These are phyloP conservation scores for Bryoerythrophyllum caledonicum DNA, from an alignment of 225 moss, liverwort and hornwort species.

Conservation along the genomic window DNA sequence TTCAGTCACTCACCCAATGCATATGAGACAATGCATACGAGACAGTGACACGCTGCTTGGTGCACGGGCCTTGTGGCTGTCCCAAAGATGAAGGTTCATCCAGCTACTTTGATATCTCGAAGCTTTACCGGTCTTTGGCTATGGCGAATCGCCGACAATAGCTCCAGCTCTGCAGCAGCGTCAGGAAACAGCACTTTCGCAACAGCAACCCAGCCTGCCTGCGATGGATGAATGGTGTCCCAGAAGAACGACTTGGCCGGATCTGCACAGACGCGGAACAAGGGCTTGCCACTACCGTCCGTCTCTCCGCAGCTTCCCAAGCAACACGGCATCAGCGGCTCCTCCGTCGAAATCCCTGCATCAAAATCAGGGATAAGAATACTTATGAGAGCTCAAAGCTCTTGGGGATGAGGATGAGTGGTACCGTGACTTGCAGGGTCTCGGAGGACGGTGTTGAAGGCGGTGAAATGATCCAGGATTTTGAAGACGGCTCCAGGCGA, in stretches of 20 bases:
- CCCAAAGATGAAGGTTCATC: too few relatives aligned
- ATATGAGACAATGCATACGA: too few relatives aligned
- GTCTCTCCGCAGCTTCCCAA: conserved; percentile 51
- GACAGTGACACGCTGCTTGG: too few relatives aligned
- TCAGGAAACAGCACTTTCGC: conserved; percentile 42
- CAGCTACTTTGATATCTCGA: too few relatives aligned
- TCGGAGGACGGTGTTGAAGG: conserved; percentile 43
- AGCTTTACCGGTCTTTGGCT: not conserved
- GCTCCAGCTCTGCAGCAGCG: conserved; percentile 29
- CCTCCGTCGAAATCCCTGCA: conserved; percentile 32
- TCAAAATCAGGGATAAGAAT: too few relatives aligned
- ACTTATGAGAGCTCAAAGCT: too few relatives aligned
- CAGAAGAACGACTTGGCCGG: conserved; percentile 52
- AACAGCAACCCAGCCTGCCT: conserved; percentile 53
- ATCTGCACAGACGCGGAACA: conserved; percentile 44
- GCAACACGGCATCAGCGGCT: conserved; percentile 46
- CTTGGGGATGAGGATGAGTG: too few relatives aligned
- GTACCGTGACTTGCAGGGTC: conserved; percentile 41
- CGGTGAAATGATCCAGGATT: conserved; percentile 41
- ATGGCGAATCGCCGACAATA: not conserved
- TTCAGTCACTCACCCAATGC: too few relatives aligned
- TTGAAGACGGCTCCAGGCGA: conserved; percentile 34
- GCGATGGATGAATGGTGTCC: conserved; percentile 49
- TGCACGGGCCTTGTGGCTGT: too few relatives aligned
- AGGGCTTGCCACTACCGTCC: conserved; percentile 26